Base-by-base conservation (phyloP, 768 basidiomycete genomes). In the Tremella yokohamensis region DNA sequence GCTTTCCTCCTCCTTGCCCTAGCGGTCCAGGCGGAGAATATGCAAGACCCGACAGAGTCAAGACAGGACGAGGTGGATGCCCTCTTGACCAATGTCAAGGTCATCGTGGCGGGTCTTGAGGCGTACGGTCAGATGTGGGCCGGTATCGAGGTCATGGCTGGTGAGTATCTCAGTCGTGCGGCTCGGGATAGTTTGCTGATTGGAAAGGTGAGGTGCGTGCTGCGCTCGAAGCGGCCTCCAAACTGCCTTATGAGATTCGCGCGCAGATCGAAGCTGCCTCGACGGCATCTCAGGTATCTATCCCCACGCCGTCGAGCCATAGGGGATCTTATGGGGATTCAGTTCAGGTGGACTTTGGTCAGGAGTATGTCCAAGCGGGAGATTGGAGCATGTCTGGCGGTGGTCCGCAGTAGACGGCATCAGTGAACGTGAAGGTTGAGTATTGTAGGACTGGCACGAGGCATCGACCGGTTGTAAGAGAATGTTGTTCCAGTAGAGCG, bases 71-170 rank as follows among this genome's bases (percentile, higher is more conserved):
- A 76, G 59, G 60, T 76, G 9, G 68, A 74, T 24, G 71, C 69
- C 2, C 56, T 76, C 20, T 61, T 73, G 60, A 76, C 73, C 3
- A 76, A 76, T 49, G 75, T 76, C 48, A 73, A 73, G 54, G 71
- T 76, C 53, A 71, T 76, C 45, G 50, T 74, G 19, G 75, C 73
- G 7, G 75, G 75, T 47, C 50, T 76, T 6, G 68, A 74, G 50
- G 73, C 75, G 15, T 76, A 76, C 51, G 75, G 75, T 3, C 56
- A 51, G 20, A 76, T 76, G 75, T 76, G 75, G 75, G 75, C 60
- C 29, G 75, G 75, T 11, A 74, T 76, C 52, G 73, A 72, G 38
- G 61, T 67, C 15, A 76, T 76, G 75, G 75, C 73, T 40, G 62
- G 73, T 74, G 58, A 69, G 74, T 76, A 1, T 2, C 3, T 49